phyloP scores from a whole-genome alignment of 2,329 filamentous ascomycete genomes.

The Fusarium anguioides region DNA sequence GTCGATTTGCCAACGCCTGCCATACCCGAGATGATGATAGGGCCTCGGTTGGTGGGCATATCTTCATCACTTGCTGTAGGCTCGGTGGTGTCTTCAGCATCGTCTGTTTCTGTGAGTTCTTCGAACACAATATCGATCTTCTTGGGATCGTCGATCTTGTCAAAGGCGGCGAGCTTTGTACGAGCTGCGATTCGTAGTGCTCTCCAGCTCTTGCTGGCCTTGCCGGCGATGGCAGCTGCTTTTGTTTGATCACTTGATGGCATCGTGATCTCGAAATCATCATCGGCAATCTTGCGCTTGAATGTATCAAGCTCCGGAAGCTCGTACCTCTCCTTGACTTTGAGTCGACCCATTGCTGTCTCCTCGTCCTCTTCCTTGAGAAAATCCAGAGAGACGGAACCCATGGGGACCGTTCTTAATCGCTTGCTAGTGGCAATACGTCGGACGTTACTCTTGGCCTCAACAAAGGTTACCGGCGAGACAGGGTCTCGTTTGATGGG shows the following conservation, averaged over 20 bases:
- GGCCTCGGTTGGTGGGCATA: constrained; percentile 61
- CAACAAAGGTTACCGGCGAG: constrained; percentile 73
- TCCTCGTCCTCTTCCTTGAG: constrained; percentile 72
- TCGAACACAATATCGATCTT: constrained; percentile 71
- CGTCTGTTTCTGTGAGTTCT: constrained; percentile 56
- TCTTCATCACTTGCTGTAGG: constrained; percentile 48
- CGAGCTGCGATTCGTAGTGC: constrained; percentile 83
- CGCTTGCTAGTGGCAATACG: constrained; percentile 77
- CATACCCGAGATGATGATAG: constrained; percentile 76
- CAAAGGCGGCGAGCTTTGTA: constrained; percentile 79
- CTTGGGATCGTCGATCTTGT: constrained; percentile 86
- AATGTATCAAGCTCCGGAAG: constrained; percentile 78
- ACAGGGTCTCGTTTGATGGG: constrained; percentile 83
- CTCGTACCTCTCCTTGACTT: constrained; percentile 70
- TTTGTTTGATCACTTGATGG: constrained; percentile 72
- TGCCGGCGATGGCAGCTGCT: constrained; percentile 70
- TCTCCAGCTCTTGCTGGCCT: constrained; percentile 91
- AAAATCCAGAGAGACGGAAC: constrained; percentile 81
- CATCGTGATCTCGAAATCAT: constrained; percentile 89
- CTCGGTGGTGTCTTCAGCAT: constrained; percentile 50
- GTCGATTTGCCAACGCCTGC: constrained; percentile 71
- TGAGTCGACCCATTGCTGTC: constrained; percentile 75
- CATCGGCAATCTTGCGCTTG: constrained; percentile 77
- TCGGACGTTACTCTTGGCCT: constrained; percentile 73
- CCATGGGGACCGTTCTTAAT: constrained; percentile 74